A percentile compares a stretch with the other conserved stretches of the same genome.
These are phyloP conservation scores for Hypholoma sublateritium DNA, from an alignment of 768 basidiomycete genomes.

Conservation along the genomic window DNA sequence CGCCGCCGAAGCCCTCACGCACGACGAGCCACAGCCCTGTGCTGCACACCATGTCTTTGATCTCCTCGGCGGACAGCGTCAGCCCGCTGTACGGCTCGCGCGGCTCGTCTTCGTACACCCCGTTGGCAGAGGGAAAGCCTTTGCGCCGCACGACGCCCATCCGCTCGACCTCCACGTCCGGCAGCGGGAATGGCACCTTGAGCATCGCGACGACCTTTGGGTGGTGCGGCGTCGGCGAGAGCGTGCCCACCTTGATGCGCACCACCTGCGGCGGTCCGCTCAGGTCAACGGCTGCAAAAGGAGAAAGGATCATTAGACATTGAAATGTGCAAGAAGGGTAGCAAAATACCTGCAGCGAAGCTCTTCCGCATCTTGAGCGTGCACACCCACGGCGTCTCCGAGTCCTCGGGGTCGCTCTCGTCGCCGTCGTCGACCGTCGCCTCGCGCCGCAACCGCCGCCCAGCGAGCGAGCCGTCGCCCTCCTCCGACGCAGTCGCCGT, in stretches of 20 bases:
- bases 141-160: conserved; percentile 51
- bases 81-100: conserved; percentile 41
- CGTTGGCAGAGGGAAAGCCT: conserved; percentile 23
- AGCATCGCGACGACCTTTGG: conserved; percentile 92
- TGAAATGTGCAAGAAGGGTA: not conserved
- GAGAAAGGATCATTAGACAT: not conserved
- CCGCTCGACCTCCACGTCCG: conserved; percentile 73
- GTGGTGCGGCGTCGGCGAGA: conserved; percentile 93
- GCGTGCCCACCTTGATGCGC: conserved; percentile 73
- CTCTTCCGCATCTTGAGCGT: conserved; percentile 65
- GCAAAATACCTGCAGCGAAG: conserved; percentile 8
- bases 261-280: conserved; percentile 31
- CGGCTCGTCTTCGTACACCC: conserved; percentile 2
- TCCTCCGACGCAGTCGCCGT: conserved; percentile 34
- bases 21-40: conserved; percentile 92
- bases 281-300: not conserved
- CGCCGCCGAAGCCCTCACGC: conserved; percentile 88
- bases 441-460: conserved; percentile 12
- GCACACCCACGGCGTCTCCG: conserved; percentile 95
- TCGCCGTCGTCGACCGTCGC: conserved; percentile 53
- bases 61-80: conserved; percentile 82
- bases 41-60: conserved; percentile 88
- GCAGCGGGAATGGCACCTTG: conserved; percentile 87
- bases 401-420: conserved; percentile 94
- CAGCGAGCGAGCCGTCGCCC: conserved; percentile 11